A percentile compares a stretch with the other conserved stretches of the same genome.
Conservation (phyloP, 2,329 filamentous ascomycete species). For the Xylaria sp. region DNA sequence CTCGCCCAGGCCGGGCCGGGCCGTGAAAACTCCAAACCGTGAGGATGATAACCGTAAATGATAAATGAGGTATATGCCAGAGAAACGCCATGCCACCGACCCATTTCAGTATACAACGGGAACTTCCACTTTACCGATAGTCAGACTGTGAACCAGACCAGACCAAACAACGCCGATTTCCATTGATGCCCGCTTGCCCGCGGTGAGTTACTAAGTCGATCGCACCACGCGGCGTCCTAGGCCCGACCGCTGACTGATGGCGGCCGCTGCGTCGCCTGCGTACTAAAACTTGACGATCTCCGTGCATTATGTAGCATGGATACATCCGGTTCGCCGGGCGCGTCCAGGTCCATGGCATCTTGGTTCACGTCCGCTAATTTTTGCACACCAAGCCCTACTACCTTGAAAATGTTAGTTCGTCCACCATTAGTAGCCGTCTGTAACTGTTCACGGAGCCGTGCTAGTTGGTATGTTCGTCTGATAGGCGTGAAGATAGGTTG, state of each 20-base stretch:
- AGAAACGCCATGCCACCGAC: conserved; percentile 25
- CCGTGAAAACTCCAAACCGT: conserved; percentile 3
- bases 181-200: not conserved
- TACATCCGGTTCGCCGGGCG: conserved; percentile 67
- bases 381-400: conserved; percentile 67
- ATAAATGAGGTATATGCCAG: conserved; percentile 27
- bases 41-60: conserved; percentile 11
- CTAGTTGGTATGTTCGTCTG: conserved; percentile 70
- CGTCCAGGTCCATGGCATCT: conserved; percentile 59
- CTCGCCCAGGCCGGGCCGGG: no score
- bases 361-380: conserved; percentile 63
- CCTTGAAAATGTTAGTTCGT: conserved; percentile 72
- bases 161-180: conserved; percentile 1
- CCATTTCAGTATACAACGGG: conserved; percentile 19
- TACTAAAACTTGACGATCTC: conserved; percentile 60
- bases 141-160: not conserved
- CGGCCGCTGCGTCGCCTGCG: conserved; percentile 56
- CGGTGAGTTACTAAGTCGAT: not conserved
- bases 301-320: conserved; percentile 54
- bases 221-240: conserved; percentile 43
- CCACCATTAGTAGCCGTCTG: conserved; percentile 74
- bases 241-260: conserved; percentile 61
- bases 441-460: conserved; percentile 72
- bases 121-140: not conserved
- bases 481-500: conserved; percentile 72